Evolutionary conservation across 805 yeast genomes (phyloP), one percentile per base, ranked within the genome.

Genomic region (Candida ovalis): DNA sequence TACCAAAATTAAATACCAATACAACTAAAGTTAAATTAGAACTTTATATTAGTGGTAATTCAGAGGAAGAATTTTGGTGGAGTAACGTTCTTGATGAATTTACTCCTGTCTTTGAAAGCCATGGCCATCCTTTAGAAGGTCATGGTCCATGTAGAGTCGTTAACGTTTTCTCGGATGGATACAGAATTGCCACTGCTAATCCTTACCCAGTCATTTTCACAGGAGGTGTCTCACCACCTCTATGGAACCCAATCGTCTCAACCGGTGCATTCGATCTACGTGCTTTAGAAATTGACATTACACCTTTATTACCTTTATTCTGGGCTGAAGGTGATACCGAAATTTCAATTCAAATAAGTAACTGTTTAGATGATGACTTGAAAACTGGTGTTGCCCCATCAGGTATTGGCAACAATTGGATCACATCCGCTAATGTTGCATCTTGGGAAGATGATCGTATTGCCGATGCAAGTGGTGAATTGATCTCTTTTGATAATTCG

Each of bases 31-130:
- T 81, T 41, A 69, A 68, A 48, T 61, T 88, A 28, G 75, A 84
- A 10, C 62, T 88, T 4, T 81, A 80, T 54, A 80, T 85, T 12
- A 78, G 87, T 18, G 96, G 94, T 2, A 87, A 84, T 57, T 84
- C 83, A 2, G 81, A 76, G 32, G 96, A 88, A 65, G 96, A 89
- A 62, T 86, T 86, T 58, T 88, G 95, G 95, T 89, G 83, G 64
- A 66, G 81, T 2, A 84, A 86, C 54, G 59, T 70, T 17, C 50
- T 84, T 39, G 86, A 81, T 55, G 60, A 69, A 41, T 74, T 65
- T 53, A 66, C 62, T n/a, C 61, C 70, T 37, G 57, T 58, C n/a
- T 80, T 79, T 52, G 59, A 55, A 1, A 52, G 58, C 1, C 57
- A 67, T 21, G 76, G 78, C 2, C 74, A 71, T 42, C 58, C 57